Conservation (phyloP, 208 protist species). For the Angomonas ambiguus region DNA sequence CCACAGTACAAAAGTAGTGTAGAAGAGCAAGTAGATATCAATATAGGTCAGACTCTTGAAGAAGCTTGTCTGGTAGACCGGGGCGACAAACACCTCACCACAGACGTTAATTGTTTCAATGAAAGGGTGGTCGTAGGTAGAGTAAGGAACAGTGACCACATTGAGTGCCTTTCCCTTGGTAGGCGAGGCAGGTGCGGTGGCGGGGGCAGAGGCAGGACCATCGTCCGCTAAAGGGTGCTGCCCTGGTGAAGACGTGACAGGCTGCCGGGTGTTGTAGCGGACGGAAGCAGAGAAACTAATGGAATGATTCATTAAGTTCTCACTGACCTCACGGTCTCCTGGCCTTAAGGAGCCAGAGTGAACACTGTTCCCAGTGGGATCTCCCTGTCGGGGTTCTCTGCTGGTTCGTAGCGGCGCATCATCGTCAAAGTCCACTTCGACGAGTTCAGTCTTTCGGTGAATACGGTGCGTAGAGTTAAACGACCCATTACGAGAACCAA, state of each 20-base stretch:
- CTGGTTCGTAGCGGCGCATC: not conserved
- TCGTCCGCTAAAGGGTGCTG: no score
- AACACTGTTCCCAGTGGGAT: no score
- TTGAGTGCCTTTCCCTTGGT: not conserved
- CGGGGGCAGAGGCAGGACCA: no score
- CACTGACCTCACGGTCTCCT: not conserved
- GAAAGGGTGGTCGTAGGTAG: constrained; percentile 29
- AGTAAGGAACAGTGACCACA: constrained; percentile 9
- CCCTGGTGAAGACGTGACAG: no score
- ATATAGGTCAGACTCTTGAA: constrained; percentile 40
- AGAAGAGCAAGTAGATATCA: constrained; percentile 46
- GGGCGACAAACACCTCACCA: constrained; percentile 45
- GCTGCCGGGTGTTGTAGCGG: not conserved
- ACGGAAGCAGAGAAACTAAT: not conserved
- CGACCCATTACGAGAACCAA: no score
- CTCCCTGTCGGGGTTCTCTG: no score
- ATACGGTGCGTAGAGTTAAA: no score
- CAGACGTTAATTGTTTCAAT: constrained; percentile 46
- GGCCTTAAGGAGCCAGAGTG: not conserved
- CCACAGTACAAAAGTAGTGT: constrained; percentile 44
- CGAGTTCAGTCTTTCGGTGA: no score
- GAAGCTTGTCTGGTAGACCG: constrained; percentile 49
- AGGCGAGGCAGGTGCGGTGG: no score
- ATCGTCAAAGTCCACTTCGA: not conserved
- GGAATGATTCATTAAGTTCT: not conserved